Evolutionary conservation across 176 grass and related monocot genomes (phyloP).

Genomic region (Oryza australiensis): DNA sequence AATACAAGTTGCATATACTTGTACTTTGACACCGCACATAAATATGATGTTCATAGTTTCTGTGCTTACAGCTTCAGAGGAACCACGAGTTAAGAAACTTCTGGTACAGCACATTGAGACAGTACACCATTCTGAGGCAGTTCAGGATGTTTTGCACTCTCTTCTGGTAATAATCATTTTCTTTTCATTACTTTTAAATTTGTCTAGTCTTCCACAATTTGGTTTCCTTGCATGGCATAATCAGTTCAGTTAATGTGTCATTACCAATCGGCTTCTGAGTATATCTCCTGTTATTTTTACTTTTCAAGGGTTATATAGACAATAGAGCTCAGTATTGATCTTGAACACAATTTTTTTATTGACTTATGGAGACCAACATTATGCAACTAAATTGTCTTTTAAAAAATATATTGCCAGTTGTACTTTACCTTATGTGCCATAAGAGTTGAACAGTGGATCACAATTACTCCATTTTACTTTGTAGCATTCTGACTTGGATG

Average conservation of each 20-base stretch:
- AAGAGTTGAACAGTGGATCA: background rate
- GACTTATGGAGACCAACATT: background rate
- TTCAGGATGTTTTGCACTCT: constrained; percentile 70
- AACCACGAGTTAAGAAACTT: constrained; percentile 67
- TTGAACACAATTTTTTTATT: background rate
- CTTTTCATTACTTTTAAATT: background rate
- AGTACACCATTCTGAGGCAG: constrained; percentile 48
- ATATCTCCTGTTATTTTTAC: background rate
- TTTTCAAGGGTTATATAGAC: background rate
- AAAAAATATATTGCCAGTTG: background rate
- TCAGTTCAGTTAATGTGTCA: background rate
- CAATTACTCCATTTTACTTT: constrained; percentile 10
- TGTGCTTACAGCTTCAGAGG: constrained; percentile 44
- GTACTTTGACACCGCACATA: background rate
- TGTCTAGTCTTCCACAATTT: background rate
- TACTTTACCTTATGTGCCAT: background rate
- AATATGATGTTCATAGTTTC: background rate
- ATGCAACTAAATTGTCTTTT: constrained; percentile 4
- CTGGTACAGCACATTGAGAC: constrained; percentile 79
- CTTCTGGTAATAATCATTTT: constrained; percentile 51
- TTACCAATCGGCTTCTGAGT: background rate
- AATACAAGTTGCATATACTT: background rate
- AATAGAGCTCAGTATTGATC: background rate
- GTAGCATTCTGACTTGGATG: constrained; percentile 29
- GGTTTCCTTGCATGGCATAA: background rate